Conservation (phyloP, 805 yeast genomes). For the Brettanomyces nanus region DNA sequence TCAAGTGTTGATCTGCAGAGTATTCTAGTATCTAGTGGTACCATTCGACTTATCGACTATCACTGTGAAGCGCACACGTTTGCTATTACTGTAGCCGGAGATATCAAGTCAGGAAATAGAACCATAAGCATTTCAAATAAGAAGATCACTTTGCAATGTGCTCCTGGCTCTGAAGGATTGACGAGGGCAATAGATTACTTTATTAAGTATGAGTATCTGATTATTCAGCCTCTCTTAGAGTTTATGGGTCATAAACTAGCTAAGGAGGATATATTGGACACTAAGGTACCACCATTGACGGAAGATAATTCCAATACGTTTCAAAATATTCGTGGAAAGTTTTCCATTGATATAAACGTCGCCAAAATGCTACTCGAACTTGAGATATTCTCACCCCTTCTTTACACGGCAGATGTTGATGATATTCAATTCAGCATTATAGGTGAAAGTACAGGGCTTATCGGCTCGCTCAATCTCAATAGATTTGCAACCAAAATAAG, state of each 20-base stretch:
- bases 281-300: no score
- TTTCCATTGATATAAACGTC: not conserved
- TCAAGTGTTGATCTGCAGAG: slow-evolving; percentile 2
- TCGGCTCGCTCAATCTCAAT: slow-evolving; percentile 4
- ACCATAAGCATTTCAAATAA: slow-evolving; percentile 12
- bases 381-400: slow-evolving; percentile 11
- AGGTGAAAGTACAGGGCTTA: slow-evolving; percentile 5
- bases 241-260: slow-evolving; percentile 1
- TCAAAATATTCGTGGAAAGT: not conserved
- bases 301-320: not conserved
- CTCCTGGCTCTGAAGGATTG: slow-evolving; percentile 17
- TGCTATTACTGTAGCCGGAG: slow-evolving; percentile 16
- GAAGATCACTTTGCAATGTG: slow-evolving; percentile 9
- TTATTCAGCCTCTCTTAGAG: slow-evolving; percentile 11
- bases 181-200: slow-evolving; percentile 14
- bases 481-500: slow-evolving; percentile 4
- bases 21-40: slow-evolving; percentile 7
- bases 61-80: slow-evolving; percentile 8
- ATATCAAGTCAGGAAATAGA: slow-evolving; percentile 16
- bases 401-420: slow-evolving; percentile 5
- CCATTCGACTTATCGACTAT: slow-evolving; percentile 9
- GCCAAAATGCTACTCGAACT: slow-evolving; percentile 1
- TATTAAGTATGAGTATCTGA: slow-evolving; percentile 16
- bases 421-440: slow-evolving; percentile 4
- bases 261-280: not conserved